A percentile compares a stretch with the other conserved stretches of the same genome.
Conservation (phyloP, 768 basidiomycete genomes). For the Trametes gibbosa region DNA sequence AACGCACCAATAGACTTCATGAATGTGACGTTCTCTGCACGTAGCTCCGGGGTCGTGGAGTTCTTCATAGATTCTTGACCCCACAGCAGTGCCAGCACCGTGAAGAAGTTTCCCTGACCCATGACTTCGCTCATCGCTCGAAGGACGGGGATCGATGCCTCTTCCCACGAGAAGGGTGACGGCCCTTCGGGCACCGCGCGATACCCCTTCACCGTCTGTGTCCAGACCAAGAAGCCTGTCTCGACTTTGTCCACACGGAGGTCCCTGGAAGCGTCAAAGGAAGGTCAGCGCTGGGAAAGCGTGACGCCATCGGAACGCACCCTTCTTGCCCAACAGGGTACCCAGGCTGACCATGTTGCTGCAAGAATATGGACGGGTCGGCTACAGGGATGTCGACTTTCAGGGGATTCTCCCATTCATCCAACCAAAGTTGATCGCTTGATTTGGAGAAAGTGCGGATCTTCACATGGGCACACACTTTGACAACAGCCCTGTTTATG, state of each 20-base stretch:
- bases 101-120: slow-evolving; percentile 54
- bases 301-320: slow-evolving; percentile 4
- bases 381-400: slow-evolving; percentile 42
- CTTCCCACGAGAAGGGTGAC: slow-evolving; percentile 51
- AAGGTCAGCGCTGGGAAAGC: slow-evolving; percentile 1
- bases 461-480: slow-evolving; percentile 67
- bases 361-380: slow-evolving; percentile 50
- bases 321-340: slow-evolving; percentile 16
- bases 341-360: slow-evolving; percentile 34
- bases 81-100: slow-evolving; percentile 63
- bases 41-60: slow-evolving; percentile 50
- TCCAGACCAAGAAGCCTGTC: slow-evolving; percentile 81
- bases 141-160: slow-evolving; percentile 47
- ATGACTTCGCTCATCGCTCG: slow-evolving; percentile 49
- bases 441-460: slow-evolving; percentile 69
- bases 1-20: slow-evolving; percentile 48
- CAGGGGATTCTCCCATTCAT: slow-evolving; percentile 68
- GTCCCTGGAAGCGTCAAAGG: slow-evolving; percentile 28
- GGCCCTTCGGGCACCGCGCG: slow-evolving; percentile 35
- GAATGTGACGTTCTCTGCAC: slow-evolving; percentile 49
- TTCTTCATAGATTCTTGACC: slow-evolving; percentile 75
- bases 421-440: slow-evolving; percentile 67
- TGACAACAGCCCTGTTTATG: slow-evolving; percentile 59
- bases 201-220: slow-evolving; percentile 61
- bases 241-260: slow-evolving; percentile 70